phyloP scores from a whole-genome alignment of 192 early-diverging fungal species.

The Coemansia sp. region DNA sequence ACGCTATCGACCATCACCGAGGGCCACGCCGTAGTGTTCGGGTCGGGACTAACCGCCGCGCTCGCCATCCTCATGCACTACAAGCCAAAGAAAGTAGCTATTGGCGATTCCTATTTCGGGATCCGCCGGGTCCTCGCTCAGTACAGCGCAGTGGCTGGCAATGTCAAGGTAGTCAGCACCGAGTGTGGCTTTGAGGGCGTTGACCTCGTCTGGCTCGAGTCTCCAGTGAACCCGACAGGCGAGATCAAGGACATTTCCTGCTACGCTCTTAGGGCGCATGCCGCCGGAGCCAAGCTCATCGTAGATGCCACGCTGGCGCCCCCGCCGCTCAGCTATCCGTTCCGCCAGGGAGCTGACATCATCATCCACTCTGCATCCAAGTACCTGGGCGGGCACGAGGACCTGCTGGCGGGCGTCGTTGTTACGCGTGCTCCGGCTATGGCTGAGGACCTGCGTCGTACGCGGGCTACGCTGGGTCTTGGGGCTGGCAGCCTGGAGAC shows the following conservation, averaged over 20 bases:
- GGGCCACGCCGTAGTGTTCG: slow-evolving; percentile 62
- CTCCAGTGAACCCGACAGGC: slow-evolving; percentile 62
- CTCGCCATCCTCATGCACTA: slow-evolving; percentile 56
- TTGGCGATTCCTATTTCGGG: slow-evolving; percentile 38
- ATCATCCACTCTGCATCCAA: slow-evolving; percentile 73
- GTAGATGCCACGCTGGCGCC: slow-evolving; percentile 73
- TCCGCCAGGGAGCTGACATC: slow-evolving; percentile 63
- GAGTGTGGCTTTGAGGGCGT: slow-evolving; percentile 41
- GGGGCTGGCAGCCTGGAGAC: slow-evolving; percentile 63
- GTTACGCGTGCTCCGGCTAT: slow-evolving; percentile 43
- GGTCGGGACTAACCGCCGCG: slow-evolving; percentile 59
- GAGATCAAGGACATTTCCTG: slow-evolving; percentile 49
- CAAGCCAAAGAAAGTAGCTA: slow-evolving; percentile 49
- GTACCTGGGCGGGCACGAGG: slow-evolving; percentile 70
- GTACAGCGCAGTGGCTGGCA: slow-evolving; percentile 20
- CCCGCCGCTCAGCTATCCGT: slow-evolving; percentile 62
- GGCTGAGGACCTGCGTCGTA: slow-evolving; percentile 44
- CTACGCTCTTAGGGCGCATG: slow-evolving; percentile 49
- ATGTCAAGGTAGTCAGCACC: slow-evolving; percentile 30
- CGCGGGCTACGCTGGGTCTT: slow-evolving; percentile 57
- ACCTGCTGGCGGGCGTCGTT: slow-evolving; percentile 66
- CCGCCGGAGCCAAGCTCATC: slow-evolving; percentile 55
- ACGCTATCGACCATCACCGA: slow-evolving; percentile 57
- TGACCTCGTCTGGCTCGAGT: slow-evolving; percentile 63
- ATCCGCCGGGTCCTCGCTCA: slow-evolving; percentile 26